Base-by-base conservation (phyloP, 2,329 filamentous ascomycete species). In the Incumbomyces lentus region DNA sequence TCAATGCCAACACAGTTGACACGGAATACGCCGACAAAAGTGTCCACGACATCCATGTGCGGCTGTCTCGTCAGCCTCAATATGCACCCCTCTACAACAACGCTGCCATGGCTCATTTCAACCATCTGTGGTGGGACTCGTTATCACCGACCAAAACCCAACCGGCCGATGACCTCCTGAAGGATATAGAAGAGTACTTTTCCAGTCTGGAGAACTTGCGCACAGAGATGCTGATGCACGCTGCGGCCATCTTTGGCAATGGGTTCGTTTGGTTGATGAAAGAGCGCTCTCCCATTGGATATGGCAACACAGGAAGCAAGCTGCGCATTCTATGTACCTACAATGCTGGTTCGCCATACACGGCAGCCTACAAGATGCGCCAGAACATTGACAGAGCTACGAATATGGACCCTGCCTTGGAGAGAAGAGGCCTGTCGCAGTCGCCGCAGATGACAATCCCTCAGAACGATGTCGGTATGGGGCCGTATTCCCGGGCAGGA, bases 211-310 rank as follows among this genome's bases (percentile, higher is more conserved):
- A 93, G 54, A 89, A 84, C 26, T 79, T 98, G 49, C 81, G 81
- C 62, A 74, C 75, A 57, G 85, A 92, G 63, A 81, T 98, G 66
- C 67, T 92, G 60, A 72, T 81, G 54, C 93, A 84, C 34, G 90
- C 90, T 49, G 74, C 79, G 55, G 77, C 81, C 69, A 95, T 96
- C 88, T 96, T 98, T 70, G 92, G 90, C 46, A 89, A 90, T 0
- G 92, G 92, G 54, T 96, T 93, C 68, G 84, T 96, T 62, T 98
- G 92, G 92, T 81, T 98, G 51, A 85, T 95, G 60, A 78, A 79
- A 66, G 67, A 68, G 44, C 62, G 64, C 47, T 61, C 71, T 18
- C 8, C 22, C 5, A 26, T 26, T 26, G 50, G 50, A 16, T 65
- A 70, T 29, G 74, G 67, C 36, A 13, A 22, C 14, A 3, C 22